These are phyloP conservation scores for Cyclocybe aegerita DNA, from an alignment of 768 basidiomycete species.

Conservation along the genomic window DNA sequence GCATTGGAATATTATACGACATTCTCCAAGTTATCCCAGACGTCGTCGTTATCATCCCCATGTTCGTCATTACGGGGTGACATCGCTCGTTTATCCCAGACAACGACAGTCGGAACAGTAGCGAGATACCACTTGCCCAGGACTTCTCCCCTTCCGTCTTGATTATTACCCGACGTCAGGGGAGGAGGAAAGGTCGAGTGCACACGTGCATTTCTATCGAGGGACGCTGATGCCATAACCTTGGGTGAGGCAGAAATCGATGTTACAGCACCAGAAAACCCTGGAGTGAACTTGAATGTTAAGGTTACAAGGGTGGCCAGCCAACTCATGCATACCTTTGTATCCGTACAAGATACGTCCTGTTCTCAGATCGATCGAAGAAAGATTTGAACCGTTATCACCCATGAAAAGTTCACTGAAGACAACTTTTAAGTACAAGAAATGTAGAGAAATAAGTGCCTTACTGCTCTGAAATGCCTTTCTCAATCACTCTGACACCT, in stretches of 20 bases:
- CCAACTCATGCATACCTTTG: slow-evolving; percentile 46
- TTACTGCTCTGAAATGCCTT: slow-evolving; percentile 65
- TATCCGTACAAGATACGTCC: slow-evolving; percentile 66
- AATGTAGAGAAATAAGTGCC: slow-evolving; percentile 18
- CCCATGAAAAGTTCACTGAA: slow-evolving; percentile 68
- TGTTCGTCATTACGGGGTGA: slow-evolving; percentile 26
- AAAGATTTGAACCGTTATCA: slow-evolving; percentile 64
- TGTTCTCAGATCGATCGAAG: slow-evolving; percentile 66
- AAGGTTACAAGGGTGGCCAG: not conserved
- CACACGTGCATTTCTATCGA: slow-evolving; percentile 71
- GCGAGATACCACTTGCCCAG: slow-evolving; percentile 66
- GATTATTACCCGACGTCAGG: slow-evolving; percentile 41
- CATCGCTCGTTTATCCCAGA: slow-evolving; percentile 53
- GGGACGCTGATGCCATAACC: slow-evolving; percentile 57
- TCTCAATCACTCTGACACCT: slow-evolving; percentile 59
- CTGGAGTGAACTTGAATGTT: slow-evolving; percentile 30
- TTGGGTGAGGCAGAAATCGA: slow-evolving; percentile 59
- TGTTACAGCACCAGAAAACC: slow-evolving; percentile 68
- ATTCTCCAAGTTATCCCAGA: slow-evolving; percentile 70
- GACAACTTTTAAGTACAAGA: slow-evolving; percentile 1
- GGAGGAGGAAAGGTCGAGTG: slow-evolving; percentile 63
- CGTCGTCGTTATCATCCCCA: slow-evolving; percentile 59
- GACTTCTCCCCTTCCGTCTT: slow-evolving; percentile 58
- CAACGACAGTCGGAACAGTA: slow-evolving; percentile 56
- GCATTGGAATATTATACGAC: slow-evolving; percentile 22